A percentile compares a stretch with the other conserved stretches of the same genome.
Evolutionary conservation across 768 basidiomycete species (phyloP).

Genomic region (Leccinum obscurum): DNA sequence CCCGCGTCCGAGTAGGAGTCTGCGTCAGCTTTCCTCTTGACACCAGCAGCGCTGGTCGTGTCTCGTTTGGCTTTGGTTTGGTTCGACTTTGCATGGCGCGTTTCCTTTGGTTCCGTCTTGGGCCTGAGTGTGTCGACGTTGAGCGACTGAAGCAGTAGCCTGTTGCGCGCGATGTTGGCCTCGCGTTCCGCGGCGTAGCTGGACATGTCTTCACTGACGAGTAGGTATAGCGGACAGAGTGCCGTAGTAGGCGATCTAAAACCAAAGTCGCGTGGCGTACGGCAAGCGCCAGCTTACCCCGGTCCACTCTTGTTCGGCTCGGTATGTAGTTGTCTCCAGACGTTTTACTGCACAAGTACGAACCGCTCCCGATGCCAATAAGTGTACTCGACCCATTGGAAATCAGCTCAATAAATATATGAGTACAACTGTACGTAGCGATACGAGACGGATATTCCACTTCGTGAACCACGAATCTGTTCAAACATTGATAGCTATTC

Average conservation of each 20-base stretch:
- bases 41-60: conserved; percentile 5
- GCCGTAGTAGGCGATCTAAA: background rate
- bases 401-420: background rate
- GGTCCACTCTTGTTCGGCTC: background rate
- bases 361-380: no score
- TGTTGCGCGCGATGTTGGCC: conserved; percentile 44
- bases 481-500: background rate
- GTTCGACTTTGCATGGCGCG: conserved; percentile 20
- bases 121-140: conserved; percentile 44
- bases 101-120: conserved; percentile 47
- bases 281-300: background rate
- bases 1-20: background rate
- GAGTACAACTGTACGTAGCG: conserved; percentile 3
- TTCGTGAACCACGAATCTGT: background rate
- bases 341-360: no score
- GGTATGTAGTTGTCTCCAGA: background rate
- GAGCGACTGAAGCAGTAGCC: conserved; percentile 40
- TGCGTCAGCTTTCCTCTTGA: conserved; percentile 44
- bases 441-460: background rate
- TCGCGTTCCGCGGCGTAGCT: conserved; percentile 37
- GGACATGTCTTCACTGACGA: conserved; percentile 7
- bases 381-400: background rate
- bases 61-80: background rate
- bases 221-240: background rate
- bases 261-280: background rate